Conservation (phyloP, 371 early-diverging fungal genomes). For the Mortierella sp. region DNA sequence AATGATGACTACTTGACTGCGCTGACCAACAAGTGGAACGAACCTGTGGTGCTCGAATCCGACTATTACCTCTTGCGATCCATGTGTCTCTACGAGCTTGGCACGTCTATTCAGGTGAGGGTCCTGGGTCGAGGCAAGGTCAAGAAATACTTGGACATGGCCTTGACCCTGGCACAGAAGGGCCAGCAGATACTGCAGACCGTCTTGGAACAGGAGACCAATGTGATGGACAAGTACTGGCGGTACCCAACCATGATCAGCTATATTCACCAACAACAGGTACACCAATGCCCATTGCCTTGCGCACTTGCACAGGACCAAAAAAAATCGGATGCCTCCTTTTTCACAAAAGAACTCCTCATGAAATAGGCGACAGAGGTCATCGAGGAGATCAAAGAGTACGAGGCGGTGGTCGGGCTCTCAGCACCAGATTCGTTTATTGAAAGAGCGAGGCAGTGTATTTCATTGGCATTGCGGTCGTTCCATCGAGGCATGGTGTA, state of each 20-base stretch:
- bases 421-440: background rate
- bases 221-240: constrained; percentile 17
- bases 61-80: constrained; percentile 31
- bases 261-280: constrained; percentile 22
- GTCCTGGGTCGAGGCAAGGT: constrained; percentile 16
- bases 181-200: background rate
- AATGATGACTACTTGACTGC: constrained; percentile 11
- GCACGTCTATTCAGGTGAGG: constrained; percentile 14
- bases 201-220: background rate
- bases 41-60: constrained; percentile 23
- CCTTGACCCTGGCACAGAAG: constrained; percentile 10
- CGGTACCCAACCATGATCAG: constrained; percentile 23
- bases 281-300: background rate
- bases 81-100: constrained; percentile 18
- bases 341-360: background rate
- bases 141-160: constrained; percentile 23
- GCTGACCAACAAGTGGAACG: constrained; percentile 15
- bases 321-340: background rate
- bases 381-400: constrained; percentile 9
- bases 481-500: constrained; percentile 19
- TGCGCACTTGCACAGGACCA: background rate
- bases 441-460: constrained; percentile 2
- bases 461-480: constrained; percentile 4
- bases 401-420: background rate
- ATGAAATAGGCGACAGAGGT: constrained; percentile 2